Percentiles rank a stretch among this genome's conserved stretches.
These are phyloP conservation scores for Metarhizium humberi DNA, from an alignment of 2,329 filamentous ascomycete genomes.

Conservation along the genomic window DNA sequence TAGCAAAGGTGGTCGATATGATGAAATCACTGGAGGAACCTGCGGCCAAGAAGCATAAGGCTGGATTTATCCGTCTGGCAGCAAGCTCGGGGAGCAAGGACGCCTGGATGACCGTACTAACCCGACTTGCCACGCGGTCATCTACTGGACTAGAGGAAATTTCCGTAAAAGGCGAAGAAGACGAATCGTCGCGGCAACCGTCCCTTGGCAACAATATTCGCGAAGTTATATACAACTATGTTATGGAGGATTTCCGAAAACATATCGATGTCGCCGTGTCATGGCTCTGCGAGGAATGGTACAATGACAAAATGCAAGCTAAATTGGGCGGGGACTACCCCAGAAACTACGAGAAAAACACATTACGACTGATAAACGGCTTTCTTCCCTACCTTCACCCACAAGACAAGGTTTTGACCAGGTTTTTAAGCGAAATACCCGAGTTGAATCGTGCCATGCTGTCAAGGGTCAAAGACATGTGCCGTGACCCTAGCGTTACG, in stretches of 20 bases:
- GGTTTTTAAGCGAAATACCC: constrained; percentile 87
- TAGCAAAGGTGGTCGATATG: constrained; percentile 69
- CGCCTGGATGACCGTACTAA: constrained; percentile 83
- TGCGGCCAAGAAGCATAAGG: constrained; percentile 49
- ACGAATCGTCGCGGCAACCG: constrained; percentile 24
- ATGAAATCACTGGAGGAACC: constrained; percentile 65
- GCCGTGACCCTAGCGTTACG: constrained; percentile 56
- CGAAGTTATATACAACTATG: constrained; percentile 71
- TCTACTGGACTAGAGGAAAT: constrained; percentile 58
- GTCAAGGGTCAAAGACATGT: constrained; percentile 59
- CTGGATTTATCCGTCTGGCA: constrained; percentile 75
- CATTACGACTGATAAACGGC: constrained; percentile 73
- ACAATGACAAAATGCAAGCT: constrained; percentile 60
- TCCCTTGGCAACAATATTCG: constrained; percentile 63
- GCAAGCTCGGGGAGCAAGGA: constrained; percentile 78
- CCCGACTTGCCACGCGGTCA: constrained; percentile 74
- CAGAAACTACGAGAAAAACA: constrained; percentile 70
- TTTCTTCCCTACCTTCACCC: constrained; percentile 87
- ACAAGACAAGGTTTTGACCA: constrained; percentile 80
- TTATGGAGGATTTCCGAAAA: constrained; percentile 84
- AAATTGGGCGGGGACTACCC: constrained; percentile 37
- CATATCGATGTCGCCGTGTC: constrained; percentile 84
- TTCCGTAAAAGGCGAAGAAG: constrained; percentile 52
- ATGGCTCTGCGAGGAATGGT: constrained; percentile 98
- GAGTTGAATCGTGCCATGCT: constrained; percentile 66